These are phyloP conservation scores for Excoecaria cochinchinensis DNA, from an alignment of 345 rosid genomes.

Conservation along the genomic window DNA sequence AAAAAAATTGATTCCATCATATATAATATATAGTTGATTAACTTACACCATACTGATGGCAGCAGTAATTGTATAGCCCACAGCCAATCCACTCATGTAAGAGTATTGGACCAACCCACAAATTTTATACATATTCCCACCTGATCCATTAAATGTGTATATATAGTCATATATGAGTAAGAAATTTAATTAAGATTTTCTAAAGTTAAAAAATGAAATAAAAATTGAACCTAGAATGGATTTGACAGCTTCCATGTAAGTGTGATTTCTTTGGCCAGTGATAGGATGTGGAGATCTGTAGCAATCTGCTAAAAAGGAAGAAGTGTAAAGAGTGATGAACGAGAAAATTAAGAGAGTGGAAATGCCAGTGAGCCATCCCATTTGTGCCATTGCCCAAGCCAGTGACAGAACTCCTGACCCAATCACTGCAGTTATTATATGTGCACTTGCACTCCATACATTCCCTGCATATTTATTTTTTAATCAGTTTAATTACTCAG, in stretches of 20 bases:
- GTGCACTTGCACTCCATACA: slow-evolving; percentile 23
- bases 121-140: slow-evolving; percentile 8
- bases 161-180: neutral
- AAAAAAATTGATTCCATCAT: too few relatives aligned
- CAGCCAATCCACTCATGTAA: slow-evolving; percentile 11
- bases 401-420: slow-evolving; percentile 27
- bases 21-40: too few relatives aligned
- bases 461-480: slow-evolving; percentile 6
- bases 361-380: slow-evolving; percentile 23
- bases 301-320: slow-evolving; percentile 21
- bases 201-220: neutral
- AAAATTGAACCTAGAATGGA: neutral
- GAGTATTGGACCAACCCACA: slow-evolving; percentile 12
- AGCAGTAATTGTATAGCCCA: slow-evolving; percentile 12
- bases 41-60: slow-evolving; percentile 16
- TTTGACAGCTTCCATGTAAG: slow-evolving; percentile 15
- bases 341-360: slow-evolving; percentile 19
- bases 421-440: slow-evolving; percentile 26
- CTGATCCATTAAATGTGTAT: neutral
- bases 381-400: slow-evolving; percentile 24
- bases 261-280: slow-evolving; percentile 8
- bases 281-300: slow-evolving; percentile 15
- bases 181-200: too few relatives aligned
- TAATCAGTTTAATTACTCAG: neutral
- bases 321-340: slow-evolving; percentile 9